Evolutionary conservation across 139 green algal species (phyloP), one percentile per base, ranked within the genome.

Genomic region (Picochlorum sp.): DNA sequence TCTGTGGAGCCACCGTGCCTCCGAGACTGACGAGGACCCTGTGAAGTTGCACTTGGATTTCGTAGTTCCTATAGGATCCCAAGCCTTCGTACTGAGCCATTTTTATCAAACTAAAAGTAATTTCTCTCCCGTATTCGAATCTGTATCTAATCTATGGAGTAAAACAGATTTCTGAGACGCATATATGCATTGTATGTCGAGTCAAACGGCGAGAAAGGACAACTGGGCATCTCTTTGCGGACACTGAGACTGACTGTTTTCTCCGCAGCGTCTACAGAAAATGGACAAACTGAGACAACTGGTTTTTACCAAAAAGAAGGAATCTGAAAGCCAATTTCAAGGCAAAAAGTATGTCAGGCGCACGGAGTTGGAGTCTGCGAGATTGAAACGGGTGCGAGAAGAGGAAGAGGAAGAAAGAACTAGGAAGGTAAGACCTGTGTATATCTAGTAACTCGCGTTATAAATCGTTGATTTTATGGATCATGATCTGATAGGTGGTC

Each of bases 281-380:
- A 74, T 74, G 67, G 67, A 74, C 45, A 57, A 41, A 12, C 55
- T 83, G 29, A 72, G 70, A 16, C 54, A 40, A 20, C 36, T 73
- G 13, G 12, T 83, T 2, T 63, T 50, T 0, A 59, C 65, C 7
- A 81, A 81, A 61, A 55, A 67, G 4, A 77, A 73, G 50, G 52
- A 52, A 3, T 53, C 53, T 5, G 52, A 65, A 33, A 39, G 57
- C 12, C 68, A 75, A 36, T 76, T 74, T 43, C 37, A 57, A 1
- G 72, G 69, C 16, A 67, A 70, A 9, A 83, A 77, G 43, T 76
- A 61, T 44, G 43, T 72, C 7, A 76, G 72, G 47, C 68, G 63
- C 12, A 49, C 59, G 3, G 73, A 81, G 16, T 35, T 81, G 9
- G 72, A 83, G 41, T 53, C 66, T 24, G 18, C 43, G 31, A 58